Base-by-base conservation (phyloP, 306 rosid genomes). In the Cyclanthera cordifolia region DNA sequence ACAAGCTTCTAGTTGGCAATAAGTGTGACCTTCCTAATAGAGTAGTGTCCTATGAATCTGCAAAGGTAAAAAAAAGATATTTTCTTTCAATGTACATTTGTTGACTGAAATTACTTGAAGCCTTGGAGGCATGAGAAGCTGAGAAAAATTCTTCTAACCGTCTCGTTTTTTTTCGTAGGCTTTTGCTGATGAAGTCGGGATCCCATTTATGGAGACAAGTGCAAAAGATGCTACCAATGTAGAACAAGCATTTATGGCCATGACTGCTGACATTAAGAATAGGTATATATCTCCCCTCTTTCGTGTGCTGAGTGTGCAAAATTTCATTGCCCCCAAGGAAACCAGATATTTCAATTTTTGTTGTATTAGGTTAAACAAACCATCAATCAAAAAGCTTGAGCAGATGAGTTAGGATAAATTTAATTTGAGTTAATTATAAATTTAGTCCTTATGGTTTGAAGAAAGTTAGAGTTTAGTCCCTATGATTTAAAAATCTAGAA, bases 1-100 rank as follows among this genome's bases (percentile, higher is more conserved):
- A 77, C 81, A 83, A 83, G 81, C 85, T 83, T 71, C 71, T 83
- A 50, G 87, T 83, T 53, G 85, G 87, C 60, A 83, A 83, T 76
- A 83, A 83, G 76, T 67, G 68, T 52, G 69, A 63, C 32, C 69
- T 63, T 24, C 69, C 69, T 41, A 63, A 82, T 76, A 82, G 46
- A 82, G 83, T 77, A 53, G 86, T 82, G 73, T 79, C 86, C 43
- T 82, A 74, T 13, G 86, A 82, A 49, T 73, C 83, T 2, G 86
- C 83, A 1, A 82, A 82, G 86, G 86, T 82, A 67, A 73, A 73
- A 71, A 71, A 70, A 11, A 13, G 10, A 63, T 37, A 60, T 37
- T 4, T 17, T 37, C 67, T 60, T 20, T 19, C 28, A 25, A 0
- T 27, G 7, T 9, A 15, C 19, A 48, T 69, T 10, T 63, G 51